These are phyloP conservation scores for Venturia aucupariae DNA, from an alignment of 2,329 filamentous ascomycete species.

Conservation along the genomic window DNA sequence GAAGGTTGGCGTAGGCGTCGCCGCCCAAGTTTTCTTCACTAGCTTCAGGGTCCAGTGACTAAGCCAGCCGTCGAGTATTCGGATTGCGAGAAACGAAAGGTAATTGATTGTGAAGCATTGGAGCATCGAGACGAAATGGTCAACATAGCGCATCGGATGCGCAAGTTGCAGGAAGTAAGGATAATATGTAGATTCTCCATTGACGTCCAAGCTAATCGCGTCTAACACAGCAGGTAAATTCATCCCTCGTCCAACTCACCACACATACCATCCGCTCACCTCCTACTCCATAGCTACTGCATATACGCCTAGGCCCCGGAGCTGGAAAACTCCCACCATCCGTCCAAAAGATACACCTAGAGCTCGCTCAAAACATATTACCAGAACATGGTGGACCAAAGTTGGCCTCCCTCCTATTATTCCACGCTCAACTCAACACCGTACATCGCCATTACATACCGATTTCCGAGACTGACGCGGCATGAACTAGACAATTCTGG, in stretches of 20 bases:
- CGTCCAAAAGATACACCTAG: constrained; percentile 65
- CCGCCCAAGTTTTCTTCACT: too few species aligned
- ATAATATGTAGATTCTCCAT: constrained; percentile 2
- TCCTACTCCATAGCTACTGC: constrained; percentile 50
- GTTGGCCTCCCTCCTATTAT: constrained; percentile 44
- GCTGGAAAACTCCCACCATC: constrained; percentile 71
- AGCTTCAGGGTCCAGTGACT: too few species aligned
- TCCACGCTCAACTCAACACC: constrained; percentile 21
- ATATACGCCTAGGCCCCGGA: constrained; percentile 70
- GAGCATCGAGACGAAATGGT: constrained; percentile 34
- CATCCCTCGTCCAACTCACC: not conserved
- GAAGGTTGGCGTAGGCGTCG: too few species aligned
- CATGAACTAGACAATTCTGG: constrained; percentile 70
- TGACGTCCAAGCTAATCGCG: constrained; percentile 14
- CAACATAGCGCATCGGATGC: constrained; percentile 58
- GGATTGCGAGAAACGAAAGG: not conserved
- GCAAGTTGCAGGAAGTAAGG: constrained; percentile 63
- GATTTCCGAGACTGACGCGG: not conserved
- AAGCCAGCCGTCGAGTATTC: too few species aligned
- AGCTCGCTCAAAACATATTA: constrained; percentile 56
- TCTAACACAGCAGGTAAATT: not conserved
- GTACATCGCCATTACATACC: constrained; percentile 18
- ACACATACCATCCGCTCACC: not conserved
- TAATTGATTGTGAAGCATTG: not conserved
- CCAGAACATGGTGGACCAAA: constrained; percentile 61